These are phyloP conservation scores for Aspergillus sojae DNA, from an alignment of 2,329 filamentous ascomycete species.

Conservation along the genomic window DNA sequence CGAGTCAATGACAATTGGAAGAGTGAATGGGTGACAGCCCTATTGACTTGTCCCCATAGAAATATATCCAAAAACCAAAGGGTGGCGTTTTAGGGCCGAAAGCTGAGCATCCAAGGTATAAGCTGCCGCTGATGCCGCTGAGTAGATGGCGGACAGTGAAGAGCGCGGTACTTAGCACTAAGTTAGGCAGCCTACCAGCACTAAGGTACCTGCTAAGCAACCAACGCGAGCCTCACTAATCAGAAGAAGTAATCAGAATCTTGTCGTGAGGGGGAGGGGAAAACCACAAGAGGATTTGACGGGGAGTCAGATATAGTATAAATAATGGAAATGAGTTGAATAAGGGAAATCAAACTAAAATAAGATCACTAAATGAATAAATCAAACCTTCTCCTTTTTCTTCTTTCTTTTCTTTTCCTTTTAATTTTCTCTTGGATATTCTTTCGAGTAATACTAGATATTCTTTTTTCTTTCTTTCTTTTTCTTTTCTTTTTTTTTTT, in stretches of 20 bases:
- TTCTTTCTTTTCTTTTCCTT: background rate
- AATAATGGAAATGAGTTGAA: background rate
- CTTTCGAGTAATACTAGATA: background rate
- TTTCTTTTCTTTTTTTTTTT: too few relatives aligned
- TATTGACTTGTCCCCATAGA: background rate
- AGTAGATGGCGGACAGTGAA: conserved; percentile 5
- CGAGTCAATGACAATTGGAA: background rate
- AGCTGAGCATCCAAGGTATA: conserved; percentile 19
- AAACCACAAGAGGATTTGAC: background rate
- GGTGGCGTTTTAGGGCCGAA: conserved; percentile 20
- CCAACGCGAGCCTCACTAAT: background rate
- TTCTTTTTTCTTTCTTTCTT: too few relatives aligned
- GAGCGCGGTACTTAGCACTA: background rate
- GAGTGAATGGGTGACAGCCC: background rate
- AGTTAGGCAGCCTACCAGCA: conserved; percentile 1
- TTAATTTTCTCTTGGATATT: background rate
- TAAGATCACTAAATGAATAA: background rate
- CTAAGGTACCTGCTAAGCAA: conserved; percentile 3
- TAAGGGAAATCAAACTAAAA: background rate
- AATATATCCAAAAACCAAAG: background rate
- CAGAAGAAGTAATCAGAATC: background rate
- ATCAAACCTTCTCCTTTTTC: background rate
- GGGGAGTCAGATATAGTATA: background rate
- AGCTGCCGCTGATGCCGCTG: conserved; percentile 27
- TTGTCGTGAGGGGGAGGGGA: background rate